Conservation (phyloP, 495 filamentous ascomycete species). For the Achaetomiella virescens region DNA sequence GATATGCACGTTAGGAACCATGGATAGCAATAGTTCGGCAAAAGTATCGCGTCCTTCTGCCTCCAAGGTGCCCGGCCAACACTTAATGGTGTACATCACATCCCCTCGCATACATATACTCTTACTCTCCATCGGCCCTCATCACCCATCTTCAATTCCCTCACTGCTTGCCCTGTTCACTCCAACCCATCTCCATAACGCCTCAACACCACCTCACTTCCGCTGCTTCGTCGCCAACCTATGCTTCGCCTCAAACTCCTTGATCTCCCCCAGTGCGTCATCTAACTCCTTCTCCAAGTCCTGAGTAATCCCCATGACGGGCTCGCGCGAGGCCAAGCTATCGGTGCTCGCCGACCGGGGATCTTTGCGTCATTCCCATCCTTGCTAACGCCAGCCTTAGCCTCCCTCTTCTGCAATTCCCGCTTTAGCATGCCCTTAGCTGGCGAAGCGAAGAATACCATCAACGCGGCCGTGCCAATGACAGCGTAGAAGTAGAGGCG, state of each 20-base stretch:
- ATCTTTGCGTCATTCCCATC: slow-evolving; percentile 9
- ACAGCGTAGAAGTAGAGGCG: slow-evolving; percentile 87
- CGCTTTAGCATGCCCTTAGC: slow-evolving; percentile 56
- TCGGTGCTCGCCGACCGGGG: slow-evolving; percentile 33
- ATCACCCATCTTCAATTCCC: neutral
- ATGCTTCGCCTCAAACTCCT: slow-evolving; percentile 48
- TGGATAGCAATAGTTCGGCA: too few species aligned
- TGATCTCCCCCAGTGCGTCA: slow-evolving; percentile 72
- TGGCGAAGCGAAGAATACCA: slow-evolving; percentile 75
- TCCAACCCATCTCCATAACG: neutral
- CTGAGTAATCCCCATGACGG: slow-evolving; percentile 68
- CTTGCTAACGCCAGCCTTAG: slow-evolving; percentile 25
- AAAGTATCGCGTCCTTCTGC: too few species aligned
- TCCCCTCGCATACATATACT: too few species aligned
- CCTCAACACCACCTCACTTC: neutral
- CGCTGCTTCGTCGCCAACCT: neutral
- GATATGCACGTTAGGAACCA: too few species aligned
- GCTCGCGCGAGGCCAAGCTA: slow-evolving; percentile 34
- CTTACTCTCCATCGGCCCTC: neutral
- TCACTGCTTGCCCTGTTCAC: neutral
- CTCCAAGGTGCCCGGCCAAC: too few species aligned
- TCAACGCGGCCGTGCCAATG: slow-evolving; percentile 54
- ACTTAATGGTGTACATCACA: too few species aligned
- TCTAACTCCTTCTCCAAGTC: slow-evolving; percentile 74
- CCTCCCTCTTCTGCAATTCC: slow-evolving; percentile 53